A percentile compares a stretch with the other conserved stretches of the same genome.
Evolutionary conservation across 805 yeast species (phyloP).

Genomic region (Kodamaea nitidulidarum): DNA sequence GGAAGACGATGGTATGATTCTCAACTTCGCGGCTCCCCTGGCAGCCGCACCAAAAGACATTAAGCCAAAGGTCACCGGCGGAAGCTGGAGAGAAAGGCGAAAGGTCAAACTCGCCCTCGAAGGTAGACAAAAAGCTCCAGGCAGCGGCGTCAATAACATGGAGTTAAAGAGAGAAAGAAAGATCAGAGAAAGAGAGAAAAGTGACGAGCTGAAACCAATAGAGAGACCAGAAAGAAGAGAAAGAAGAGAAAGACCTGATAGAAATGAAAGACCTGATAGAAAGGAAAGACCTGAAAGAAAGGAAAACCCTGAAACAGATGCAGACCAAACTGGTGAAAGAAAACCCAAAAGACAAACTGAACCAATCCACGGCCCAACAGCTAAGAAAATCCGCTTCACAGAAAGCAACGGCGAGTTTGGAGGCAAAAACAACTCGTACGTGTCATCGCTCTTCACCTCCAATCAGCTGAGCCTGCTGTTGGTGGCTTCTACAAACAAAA

Average conservation of each 20-base stretch:
- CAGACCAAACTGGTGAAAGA: background rate
- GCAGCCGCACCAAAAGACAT: conserved; percentile 13
- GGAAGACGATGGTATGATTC: conserved; percentile 59
- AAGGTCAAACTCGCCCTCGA: conserved; percentile 49
- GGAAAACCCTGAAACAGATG: conserved; percentile 2
- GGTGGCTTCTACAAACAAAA: conserved; percentile 24
- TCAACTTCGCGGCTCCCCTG: conserved; percentile 63
- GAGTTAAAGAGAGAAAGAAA: conserved; percentile 12
- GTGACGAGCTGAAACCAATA: conserved; percentile 1
- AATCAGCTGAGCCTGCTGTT: conserved; percentile 47
- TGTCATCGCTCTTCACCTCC: conserved; percentile 74
- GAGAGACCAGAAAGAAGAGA: conserved; percentile 11
- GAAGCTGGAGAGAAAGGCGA: conserved; percentile 80
- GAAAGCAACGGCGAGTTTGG: conserved; percentile 52
- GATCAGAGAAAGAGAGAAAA: conserved; percentile 10
- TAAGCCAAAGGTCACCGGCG: conserved; percentile 55
- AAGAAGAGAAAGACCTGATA: conserved; percentile 3
- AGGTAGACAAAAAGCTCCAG: conserved; percentile 37
- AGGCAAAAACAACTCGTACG: conserved; percentile 60
- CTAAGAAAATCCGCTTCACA: conserved; percentile 36
- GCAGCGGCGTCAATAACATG: conserved; percentile 33
- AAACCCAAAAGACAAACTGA: conserved; percentile 11
- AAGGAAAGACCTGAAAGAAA: conserved; percentile 1
- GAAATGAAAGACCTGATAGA: conserved; percentile 2
- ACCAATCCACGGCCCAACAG: conserved; percentile 18